These are phyloP conservation scores for Xylariales sp. DNA, from an alignment of 2,329 filamentous ascomycete genomes.

Conservation along the genomic window DNA sequence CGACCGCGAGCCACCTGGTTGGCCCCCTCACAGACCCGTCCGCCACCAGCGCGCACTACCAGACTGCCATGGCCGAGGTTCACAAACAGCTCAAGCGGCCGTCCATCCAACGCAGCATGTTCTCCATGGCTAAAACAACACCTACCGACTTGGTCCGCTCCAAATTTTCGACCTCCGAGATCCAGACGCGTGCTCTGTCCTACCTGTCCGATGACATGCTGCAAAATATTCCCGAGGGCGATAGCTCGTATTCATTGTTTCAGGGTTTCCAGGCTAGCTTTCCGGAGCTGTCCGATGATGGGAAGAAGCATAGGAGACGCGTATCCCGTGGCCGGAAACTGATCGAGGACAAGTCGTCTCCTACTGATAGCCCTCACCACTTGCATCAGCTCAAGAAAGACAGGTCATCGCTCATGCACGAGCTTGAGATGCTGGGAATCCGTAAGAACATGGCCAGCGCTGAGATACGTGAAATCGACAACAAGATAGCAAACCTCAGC, in stretches of 20 bases:
- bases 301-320: conserved; percentile 66
- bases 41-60: conserved; percentile 64
- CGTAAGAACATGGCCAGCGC: conserved; percentile 97
- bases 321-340: conserved; percentile 73
- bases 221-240: conserved; percentile 79
- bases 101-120: conserved; percentile 80
- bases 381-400: conserved; percentile 75
- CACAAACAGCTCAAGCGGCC: conserved; percentile 85
- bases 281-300: conserved; percentile 65
- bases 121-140: conserved; percentile 83
- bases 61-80: conserved; percentile 81
- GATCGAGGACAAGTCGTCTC: conserved; percentile 58
- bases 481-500: conserved; percentile 89
- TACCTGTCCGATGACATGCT: conserved; percentile 89
- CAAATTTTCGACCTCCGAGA: conserved; percentile 84
- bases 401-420: conserved; percentile 73
- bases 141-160: conserved; percentile 93
- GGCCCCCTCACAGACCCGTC: conserved; percentile 54
- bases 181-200: conserved; percentile 86
- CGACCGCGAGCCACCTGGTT: conserved; percentile 88
- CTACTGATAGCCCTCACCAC: conserved; percentile 56
- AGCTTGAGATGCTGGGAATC: conserved; percentile 85
- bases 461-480: conserved; percentile 94
- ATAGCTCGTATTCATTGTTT: conserved; percentile 87
- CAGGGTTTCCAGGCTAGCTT: conserved; percentile 93